Conservation (phyloP, 2,329 filamentous ascomycete genomes). For the Talaromyces albobiverticillius region DNA sequence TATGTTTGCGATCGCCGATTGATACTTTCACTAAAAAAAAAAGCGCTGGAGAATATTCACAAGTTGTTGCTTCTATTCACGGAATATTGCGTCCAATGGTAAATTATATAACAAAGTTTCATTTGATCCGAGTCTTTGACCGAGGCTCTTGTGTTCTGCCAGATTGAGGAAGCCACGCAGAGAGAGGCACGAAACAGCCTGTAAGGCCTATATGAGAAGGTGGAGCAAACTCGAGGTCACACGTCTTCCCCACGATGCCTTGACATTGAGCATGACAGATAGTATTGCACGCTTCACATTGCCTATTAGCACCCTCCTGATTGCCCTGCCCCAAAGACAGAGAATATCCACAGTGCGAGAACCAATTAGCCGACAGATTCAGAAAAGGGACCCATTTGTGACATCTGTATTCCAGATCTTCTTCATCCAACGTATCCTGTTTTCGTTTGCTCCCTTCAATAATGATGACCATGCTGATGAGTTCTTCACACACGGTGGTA, state of each 20-base stretch:
- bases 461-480: neutral
- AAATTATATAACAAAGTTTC: neutral
- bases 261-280: conserved; percentile 7
- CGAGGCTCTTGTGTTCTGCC: neutral
- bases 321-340: conserved; percentile 5
- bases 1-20: no score
- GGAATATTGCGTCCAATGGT: no score
- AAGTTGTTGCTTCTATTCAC: no score
- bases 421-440: neutral
- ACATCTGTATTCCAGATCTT: neutral
- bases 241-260: neutral
- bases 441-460: neutral
- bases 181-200: neutral
- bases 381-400: conserved; percentile 3
- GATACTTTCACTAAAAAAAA: no score
- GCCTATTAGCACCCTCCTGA: conserved; percentile 2
- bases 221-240: neutral
- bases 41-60: no score
- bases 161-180: neutral
- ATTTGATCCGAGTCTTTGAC: neutral
- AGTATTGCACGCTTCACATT: neutral
- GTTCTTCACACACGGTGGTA: conserved; percentile 1
- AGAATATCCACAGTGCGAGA: conserved; percentile 1
- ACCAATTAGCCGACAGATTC: conserved; percentile 3
- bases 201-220: neutral